Percentiles rank a stretch among this genome's conserved stretches.
Conservation (phyloP, 306 rosid species). For the Cicer bijugum region DNA sequence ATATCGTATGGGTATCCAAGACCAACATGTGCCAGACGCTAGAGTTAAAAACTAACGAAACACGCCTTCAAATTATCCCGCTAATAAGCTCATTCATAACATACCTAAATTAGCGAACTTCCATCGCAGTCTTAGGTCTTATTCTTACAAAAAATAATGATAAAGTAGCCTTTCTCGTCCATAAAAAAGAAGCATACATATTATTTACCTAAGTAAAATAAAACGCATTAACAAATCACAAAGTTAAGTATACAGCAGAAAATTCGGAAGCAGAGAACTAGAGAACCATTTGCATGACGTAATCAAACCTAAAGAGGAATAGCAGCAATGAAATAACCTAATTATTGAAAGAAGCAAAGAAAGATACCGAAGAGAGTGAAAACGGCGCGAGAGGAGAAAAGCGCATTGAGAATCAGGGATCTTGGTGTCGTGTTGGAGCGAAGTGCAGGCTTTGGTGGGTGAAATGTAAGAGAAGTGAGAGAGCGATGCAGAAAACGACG, state of each 20-base stretch:
- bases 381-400: slow-evolving; percentile 33
- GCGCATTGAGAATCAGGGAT: slow-evolving; percentile 51
- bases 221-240: not conserved
- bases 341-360: not conserved
- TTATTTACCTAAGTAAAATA: not conserved
- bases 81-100: not conserved
- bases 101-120: not conserved
- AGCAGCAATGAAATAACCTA: slow-evolving; percentile 20
- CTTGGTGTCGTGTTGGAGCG: not conserved
- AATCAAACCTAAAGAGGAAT: not conserved
- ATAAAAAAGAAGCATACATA: not conserved
- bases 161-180: not conserved
- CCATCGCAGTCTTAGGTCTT: not conserved
- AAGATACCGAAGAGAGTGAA: slow-evolving; percentile 48
- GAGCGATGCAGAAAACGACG: slow-evolving; percentile 48
- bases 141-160: not conserved
- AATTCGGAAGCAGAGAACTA: not conserved
- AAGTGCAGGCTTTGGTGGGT: slow-evolving; percentile 13
- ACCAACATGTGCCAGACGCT: too few species aligned
- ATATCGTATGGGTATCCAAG: too few species aligned
- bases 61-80: not conserved
- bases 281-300: not conserved
- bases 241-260: not conserved
- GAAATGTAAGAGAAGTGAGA: slow-evolving; percentile 46
- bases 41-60: not conserved